These are phyloP conservation scores for Fraxinus americana DNA, from an alignment of 257 asterid species.

Conservation along the genomic window DNA sequence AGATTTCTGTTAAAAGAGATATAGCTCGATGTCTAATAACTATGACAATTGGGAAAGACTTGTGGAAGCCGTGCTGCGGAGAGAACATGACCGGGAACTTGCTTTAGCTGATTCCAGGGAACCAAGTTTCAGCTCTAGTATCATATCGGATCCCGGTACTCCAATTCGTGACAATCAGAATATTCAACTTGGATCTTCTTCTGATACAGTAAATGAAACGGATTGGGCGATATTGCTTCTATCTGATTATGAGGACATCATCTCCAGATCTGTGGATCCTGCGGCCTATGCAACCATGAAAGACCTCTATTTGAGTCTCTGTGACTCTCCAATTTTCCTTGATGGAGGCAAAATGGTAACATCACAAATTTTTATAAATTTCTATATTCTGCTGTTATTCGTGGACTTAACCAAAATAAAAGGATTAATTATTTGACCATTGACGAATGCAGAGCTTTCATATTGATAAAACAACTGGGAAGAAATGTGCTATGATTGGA, in stretches of 20 bases:
- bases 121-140: background rate
- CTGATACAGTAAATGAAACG: constrained; percentile 7
- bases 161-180: background rate
- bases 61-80: constrained; percentile 8
- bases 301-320: constrained; percentile 44
- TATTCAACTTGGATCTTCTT: background rate
- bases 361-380: too few relatives aligned
- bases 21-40: constrained; percentile 9
- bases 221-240: constrained; percentile 61
- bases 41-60: constrained; percentile 30
- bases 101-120: constrained; percentile 16
- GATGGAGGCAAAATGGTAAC: constrained; percentile 50
- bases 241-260: constrained; percentile 35
- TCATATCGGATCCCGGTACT: constrained; percentile 18
- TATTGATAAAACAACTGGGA: constrained; percentile 34
- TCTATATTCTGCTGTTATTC: background rate
- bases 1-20: background rate
- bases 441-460: constrained; percentile 31
- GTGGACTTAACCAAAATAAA: background rate
- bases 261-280: constrained; percentile 38
- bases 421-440: too few relatives aligned
- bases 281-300: constrained; percentile 35
- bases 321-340: constrained; percentile 40
- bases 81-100: constrained; percentile 7
- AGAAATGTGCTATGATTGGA: constrained; percentile 35